A percentile compares a stretch with the other conserved stretches of the same genome.
Conservation (phyloP, 2,329 filamentous ascomycete genomes). For the Botrytis byssoidea region DNA sequence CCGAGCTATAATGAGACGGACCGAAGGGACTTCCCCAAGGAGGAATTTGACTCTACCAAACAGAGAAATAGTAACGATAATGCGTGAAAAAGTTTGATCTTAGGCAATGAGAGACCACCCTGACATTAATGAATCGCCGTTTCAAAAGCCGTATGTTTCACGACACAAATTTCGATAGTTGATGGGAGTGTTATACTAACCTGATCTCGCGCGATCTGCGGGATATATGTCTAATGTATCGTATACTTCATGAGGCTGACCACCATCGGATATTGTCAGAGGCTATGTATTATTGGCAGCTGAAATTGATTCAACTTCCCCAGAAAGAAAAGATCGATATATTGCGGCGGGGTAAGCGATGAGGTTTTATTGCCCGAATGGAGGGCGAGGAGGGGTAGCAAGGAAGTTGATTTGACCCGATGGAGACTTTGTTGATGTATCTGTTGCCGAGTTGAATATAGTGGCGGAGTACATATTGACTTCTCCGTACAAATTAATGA, state of each 20-base stretch:
- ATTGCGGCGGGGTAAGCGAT: neutral
- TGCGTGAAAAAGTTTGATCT: neutral
- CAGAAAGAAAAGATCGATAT: neutral
- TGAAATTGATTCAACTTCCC: neutral
- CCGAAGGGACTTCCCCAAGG: neutral
- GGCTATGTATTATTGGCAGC: slow-evolving; percentile 13
- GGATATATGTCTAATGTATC: neutral
- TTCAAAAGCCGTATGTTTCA: slow-evolving; percentile 5
- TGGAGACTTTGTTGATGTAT: neutral
- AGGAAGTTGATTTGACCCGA: slow-evolving; percentile 3
- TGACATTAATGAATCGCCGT: neutral
- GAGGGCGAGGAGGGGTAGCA: slow-evolving; percentile 4
- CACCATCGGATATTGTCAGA: neutral
- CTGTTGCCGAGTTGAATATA: neutral
- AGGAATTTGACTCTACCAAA: neutral
- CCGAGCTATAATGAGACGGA: neutral
- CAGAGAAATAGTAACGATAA: neutral
- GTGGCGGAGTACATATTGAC: neutral
- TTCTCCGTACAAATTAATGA: neutral
- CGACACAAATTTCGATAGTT: neutral
- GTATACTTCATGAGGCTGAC: neutral
- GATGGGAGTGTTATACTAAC: neutral
- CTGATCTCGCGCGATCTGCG: neutral
- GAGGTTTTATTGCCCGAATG: neutral
- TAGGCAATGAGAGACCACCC: neutral